These are phyloP conservation scores for Arthrinium puccinioides DNA, from an alignment of 2,329 filamentous ascomycete genomes.

Conservation along the genomic window DNA sequence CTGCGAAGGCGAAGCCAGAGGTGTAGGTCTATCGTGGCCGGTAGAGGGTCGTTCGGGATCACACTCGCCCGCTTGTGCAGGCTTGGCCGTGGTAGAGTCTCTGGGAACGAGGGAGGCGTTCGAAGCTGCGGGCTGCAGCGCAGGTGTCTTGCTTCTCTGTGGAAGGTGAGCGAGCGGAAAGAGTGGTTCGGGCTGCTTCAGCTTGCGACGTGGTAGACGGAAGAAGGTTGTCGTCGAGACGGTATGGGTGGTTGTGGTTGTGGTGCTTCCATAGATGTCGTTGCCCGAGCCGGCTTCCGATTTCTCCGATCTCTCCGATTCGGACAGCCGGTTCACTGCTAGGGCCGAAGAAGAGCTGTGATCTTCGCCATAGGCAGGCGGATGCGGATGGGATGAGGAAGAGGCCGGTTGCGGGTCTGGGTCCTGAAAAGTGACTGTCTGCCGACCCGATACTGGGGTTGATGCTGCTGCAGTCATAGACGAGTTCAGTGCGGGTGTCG, in stretches of 20 bases:
- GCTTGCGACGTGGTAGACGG: slow-evolving; percentile 67
- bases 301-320: slow-evolving; percentile 89
- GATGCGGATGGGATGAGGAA: slow-evolving; percentile 16
- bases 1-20: slow-evolving; percentile 26
- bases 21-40: slow-evolving; percentile 23
- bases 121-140: slow-evolving; percentile 25
- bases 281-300: slow-evolving; percentile 72
- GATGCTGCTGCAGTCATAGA: too few relatives aligned
- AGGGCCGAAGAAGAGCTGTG: slow-evolving; percentile 54
- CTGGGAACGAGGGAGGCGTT: slow-evolving; percentile 37
- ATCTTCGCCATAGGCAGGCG: slow-evolving; percentile 56
- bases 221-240: slow-evolving; percentile 69
- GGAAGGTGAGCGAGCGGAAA: slow-evolving; percentile 86
- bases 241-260: slow-evolving; percentile 56
- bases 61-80: slow-evolving; percentile 7
- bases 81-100: slow-evolving; percentile 22
- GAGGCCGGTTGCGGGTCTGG: slow-evolving; percentile 26
- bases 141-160: slow-evolving; percentile 50
- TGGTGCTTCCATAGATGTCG: slow-evolving; percentile 50
- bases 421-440: slow-evolving; percentile 55
- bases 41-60: slow-evolving; percentile 19
- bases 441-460: slow-evolving; percentile 26
- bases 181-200: slow-evolving; percentile 65
- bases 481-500: too few relatives aligned
- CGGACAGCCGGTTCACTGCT: slow-evolving; percentile 61